These are phyloP conservation scores for Colletotrichum magnum DNA, from an alignment of 2,329 filamentous ascomycete species.

Conservation along the genomic window DNA sequence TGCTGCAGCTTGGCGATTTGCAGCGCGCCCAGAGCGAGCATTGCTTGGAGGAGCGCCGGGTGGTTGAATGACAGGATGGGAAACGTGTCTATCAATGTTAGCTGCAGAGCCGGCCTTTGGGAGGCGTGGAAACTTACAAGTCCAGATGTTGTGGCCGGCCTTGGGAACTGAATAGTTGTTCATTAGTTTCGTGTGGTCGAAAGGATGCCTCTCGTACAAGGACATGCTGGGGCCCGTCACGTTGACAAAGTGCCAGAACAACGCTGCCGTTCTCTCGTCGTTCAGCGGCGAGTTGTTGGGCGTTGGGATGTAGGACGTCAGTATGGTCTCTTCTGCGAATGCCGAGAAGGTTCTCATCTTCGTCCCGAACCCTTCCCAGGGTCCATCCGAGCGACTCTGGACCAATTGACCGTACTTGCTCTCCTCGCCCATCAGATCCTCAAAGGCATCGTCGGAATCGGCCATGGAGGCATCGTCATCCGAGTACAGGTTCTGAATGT, in stretches of 20 bases:
- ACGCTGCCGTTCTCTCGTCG: constrained; percentile 82
- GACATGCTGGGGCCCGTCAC: constrained; percentile 90
- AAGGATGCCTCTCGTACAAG: constrained; percentile 86
- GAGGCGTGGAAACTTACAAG: constrained; percentile 60
- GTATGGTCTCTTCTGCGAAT: constrained; percentile 63
- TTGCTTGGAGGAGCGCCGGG: constrained; percentile 90
- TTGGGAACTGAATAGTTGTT: constrained; percentile 72
- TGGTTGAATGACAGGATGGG: constrained; percentile 87
- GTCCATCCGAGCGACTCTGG: constrained; percentile 52
- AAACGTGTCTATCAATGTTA: constrained; percentile 73
- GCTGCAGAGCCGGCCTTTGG: background rate
- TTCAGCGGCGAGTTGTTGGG: constrained; percentile 80
- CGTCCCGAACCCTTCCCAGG: constrained; percentile 59
- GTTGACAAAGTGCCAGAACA: constrained; percentile 94
- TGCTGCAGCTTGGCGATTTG: constrained; percentile 89
- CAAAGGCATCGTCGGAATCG: constrained; percentile 71
- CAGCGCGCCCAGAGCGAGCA: constrained; percentile 87
- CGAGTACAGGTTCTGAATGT: constrained; percentile 61
- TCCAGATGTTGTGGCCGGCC: constrained; percentile 76
- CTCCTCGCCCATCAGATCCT: constrained; percentile 55
- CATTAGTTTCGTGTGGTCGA: constrained; percentile 79
- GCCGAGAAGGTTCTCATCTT: constrained; percentile 65
- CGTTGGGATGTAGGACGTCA: constrained; percentile 77
- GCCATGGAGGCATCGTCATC: constrained; percentile 75
- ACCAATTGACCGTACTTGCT: constrained; percentile 56